Evolutionary conservation across 78 protist genomes (phyloP), one percentile per base, ranked within the genome.

Genomic region (Pigoraptor vietnamica): DNA sequence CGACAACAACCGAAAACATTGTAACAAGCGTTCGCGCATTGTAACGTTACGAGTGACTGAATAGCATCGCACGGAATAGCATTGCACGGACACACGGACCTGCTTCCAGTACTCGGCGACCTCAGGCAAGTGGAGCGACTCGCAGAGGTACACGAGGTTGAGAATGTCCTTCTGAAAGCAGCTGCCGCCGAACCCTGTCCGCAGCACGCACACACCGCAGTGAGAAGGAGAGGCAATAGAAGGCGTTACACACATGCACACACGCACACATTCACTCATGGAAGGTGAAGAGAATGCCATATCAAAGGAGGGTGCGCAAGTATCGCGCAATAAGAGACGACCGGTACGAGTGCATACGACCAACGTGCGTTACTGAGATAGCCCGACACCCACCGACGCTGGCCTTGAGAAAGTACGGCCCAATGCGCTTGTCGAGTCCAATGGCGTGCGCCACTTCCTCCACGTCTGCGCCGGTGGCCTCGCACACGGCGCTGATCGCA

Each of bases 161-260:
- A 94, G 92, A 81, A 98, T 93, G 90, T 98, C 99, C 95, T 97
- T 98, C 92, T 96, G 98, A 93, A 97, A 98, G 95, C 99, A 98
- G n/a, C 95, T 81, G 33, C 97, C 98, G 19, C 98, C 98, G 56
- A 96, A 95, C 39, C 95, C 67, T 48, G 67, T 48, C 14, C 67
- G 29, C 67, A 48, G 29, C 67, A 25, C 34, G 81, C 32, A 79
- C 21, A 40, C 6, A 25, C 6, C 2, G 24, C 81, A 40, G 81
- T 2, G 34, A 25, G 37, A 14, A 29, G 37, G 23, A 0, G 33
- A 93, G 92, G 21, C 93, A 89, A 81, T 93, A 94, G 25, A 2
- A 67, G 9, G 32, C 6, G 33, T 19, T 21, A 23, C 82, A 67
- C 82, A 67, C 82, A 23, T 1, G 82, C 82, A 67, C 14, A 14